phyloP scores from a whole-genome alignment of 2,329 filamentous ascomycete species.

The Hymenoscyphus salicellus region DNA sequence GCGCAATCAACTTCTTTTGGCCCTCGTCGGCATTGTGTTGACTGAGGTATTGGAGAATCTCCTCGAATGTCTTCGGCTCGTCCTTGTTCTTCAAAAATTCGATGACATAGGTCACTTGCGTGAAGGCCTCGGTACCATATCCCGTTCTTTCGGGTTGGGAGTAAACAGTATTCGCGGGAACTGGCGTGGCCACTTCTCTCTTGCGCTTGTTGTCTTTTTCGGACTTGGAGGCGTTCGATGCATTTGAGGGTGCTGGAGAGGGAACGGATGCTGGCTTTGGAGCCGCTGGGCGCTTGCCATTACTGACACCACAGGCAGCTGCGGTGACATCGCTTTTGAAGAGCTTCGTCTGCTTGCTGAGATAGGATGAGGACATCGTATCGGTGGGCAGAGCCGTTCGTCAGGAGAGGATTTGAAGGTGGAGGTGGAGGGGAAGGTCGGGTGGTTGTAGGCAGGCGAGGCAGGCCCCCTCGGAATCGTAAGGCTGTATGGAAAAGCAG shows the following conservation, averaged over 20 bases:
- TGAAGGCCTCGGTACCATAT: constrained; percentile 77
- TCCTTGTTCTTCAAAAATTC: constrained; percentile 75
- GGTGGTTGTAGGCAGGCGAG: not conserved
- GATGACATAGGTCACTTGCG: constrained; percentile 83
- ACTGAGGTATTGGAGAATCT: constrained; percentile 78
- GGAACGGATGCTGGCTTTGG: constrained; percentile 50
- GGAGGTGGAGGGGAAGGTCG: not conserved
- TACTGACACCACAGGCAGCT: constrained; percentile 60
- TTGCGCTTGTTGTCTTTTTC: constrained; percentile 64
- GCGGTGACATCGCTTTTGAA: constrained; percentile 61
- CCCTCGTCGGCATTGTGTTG: constrained; percentile 61
- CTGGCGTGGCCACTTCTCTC: constrained; percentile 43
- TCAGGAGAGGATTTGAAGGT: not conserved
- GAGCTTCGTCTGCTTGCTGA: constrained; percentile 62
- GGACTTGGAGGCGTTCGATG: constrained; percentile 48
- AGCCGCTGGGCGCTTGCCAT: constrained; percentile 43
- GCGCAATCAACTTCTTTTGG: constrained; percentile 61
- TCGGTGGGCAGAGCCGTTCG: constrained; percentile 9
- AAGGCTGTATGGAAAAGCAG: not conserved
- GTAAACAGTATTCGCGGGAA: constrained; percentile 55
- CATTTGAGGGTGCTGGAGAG: constrained; percentile 60
- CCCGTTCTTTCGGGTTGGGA: constrained; percentile 75
- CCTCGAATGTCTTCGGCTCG: constrained; percentile 65
- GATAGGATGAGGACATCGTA: constrained; percentile 56
- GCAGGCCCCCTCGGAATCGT: not conserved